A percentile compares a stretch with the other conserved stretches of the same genome.
phyloP scores from a whole-genome alignment of 257 asterid species.

The Penstemon newberryi region DNA sequence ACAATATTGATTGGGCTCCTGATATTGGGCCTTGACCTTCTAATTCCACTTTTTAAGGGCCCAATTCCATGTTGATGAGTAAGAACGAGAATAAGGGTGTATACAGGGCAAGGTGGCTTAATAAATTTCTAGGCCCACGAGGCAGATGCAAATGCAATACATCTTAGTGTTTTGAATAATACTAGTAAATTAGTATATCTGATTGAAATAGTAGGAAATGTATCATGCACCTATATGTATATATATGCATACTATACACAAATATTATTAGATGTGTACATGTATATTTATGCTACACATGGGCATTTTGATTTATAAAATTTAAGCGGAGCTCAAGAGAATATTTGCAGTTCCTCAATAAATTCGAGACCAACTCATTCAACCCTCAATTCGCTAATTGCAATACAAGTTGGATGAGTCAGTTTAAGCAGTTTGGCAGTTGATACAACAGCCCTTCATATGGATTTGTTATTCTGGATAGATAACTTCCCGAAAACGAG shows the following conservation, averaged over 20 bases:
- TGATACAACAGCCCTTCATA: neutral
- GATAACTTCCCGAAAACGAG: neutral
- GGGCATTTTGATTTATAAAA: too few relatives aligned
- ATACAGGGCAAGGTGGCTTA: constrained; percentile 1
- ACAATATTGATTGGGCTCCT: neutral
- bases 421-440: neutral
- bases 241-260: too few relatives aligned
- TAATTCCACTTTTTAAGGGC: constrained; percentile 15
- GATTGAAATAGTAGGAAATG: too few relatives aligned
- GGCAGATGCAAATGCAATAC: too few relatives aligned
- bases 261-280: too few relatives aligned
- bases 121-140: neutral
- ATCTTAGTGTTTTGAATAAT: too few relatives aligned
- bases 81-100: constrained; percentile 11
- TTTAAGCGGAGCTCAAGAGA: neutral
- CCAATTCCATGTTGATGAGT: constrained; percentile 14
- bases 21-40: constrained; percentile 24
- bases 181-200: too few relatives aligned
- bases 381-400: neutral
- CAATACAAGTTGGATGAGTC: neutral
- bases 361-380: neutral
- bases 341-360: constrained; percentile 1
- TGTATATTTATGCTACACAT: too few relatives aligned
- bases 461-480: neutral
- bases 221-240: too few relatives aligned